Evolutionary conservation across 2,329 filamentous ascomycete genomes (phyloP), one percentile per base, ranked within the genome.

Genomic region (Neonectria faginata): DNA sequence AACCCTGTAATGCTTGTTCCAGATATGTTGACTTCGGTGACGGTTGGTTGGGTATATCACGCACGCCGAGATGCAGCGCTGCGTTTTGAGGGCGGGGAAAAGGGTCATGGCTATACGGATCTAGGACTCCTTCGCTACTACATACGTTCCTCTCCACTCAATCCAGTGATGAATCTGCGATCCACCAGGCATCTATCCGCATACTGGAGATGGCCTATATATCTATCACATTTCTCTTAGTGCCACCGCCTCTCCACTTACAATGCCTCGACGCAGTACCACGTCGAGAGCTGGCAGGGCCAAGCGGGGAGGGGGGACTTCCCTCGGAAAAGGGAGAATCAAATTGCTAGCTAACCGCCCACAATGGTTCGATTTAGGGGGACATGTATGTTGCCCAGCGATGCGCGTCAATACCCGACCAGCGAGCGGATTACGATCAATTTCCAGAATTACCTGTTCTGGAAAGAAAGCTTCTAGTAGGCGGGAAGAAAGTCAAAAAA

Each of bases 361-460:
- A 55, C 50, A 45, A 33, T 64, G 61, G 61, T 64, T 48, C 61
- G 61, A 56, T 64, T 64, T 59, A 51, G 61, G 54, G 42, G 45
- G 18, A 64, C 36, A 25, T 45, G 41, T 42, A 25, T 45, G 41
- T 42, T 27, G 20, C 33, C 36, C 42, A 45, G 41, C 56, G 25
- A 25, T 25, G 25, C 41, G 50, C 18, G 18, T 33, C 61, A 51
- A 64, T 64, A 59, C 44, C 61, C 61, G 61, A 36, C 14, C 31
- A 36, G 14, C 12, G 33, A 44, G 52, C 12, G 33, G 47, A n/a
- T 11, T 14, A 18, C 14, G 8, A 2, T 27, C 10, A n/a, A 65
- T 70, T 71, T 70, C 69, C 67, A 71, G 25, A 6, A 25, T 25
- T 71, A 42, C 67, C 59, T 25, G 65, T 70, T 72, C 70, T 72